Percentiles rank a stretch among this genome's conserved stretches.
These are phyloP conservation scores for Apiospora saccharicola DNA, from an alignment of 2,329 filamentous ascomycete species.

Conservation along the genomic window DNA sequence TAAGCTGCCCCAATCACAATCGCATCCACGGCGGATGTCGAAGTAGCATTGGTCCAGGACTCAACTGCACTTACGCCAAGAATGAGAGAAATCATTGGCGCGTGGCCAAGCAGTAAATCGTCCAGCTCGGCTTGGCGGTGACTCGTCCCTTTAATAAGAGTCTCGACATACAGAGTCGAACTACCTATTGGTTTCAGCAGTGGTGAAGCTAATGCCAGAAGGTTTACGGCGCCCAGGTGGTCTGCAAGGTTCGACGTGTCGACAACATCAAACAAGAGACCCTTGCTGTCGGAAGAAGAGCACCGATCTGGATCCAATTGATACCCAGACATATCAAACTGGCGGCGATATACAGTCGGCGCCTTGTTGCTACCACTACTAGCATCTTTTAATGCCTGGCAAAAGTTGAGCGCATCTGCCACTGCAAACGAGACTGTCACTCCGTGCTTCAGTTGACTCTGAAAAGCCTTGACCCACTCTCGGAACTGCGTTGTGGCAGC, in stretches of 20 bases:
- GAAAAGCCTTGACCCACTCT: constrained; percentile 54
- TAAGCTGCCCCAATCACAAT: constrained; percentile 40
- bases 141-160: constrained; percentile 45
- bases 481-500: constrained; percentile 54
- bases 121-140: constrained; percentile 45
- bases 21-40: constrained; percentile 50
- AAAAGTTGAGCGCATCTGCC: constrained; percentile 59
- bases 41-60: constrained; percentile 58
- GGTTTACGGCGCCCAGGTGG: constrained; percentile 52
- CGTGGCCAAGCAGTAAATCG: constrained; percentile 54
- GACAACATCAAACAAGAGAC: constrained; percentile 60
- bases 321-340: constrained; percentile 48
- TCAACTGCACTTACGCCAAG: constrained; percentile 59
- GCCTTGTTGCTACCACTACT: constrained; percentile 35
- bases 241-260: constrained; percentile 61
- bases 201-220: constrained; percentile 54
- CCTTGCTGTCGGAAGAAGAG: constrained; percentile 41
- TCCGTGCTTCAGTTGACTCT: constrained; percentile 34
- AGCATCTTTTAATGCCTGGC: constrained; percentile 57
- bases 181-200: constrained; percentile 52
- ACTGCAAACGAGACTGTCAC: constrained; percentile 54
- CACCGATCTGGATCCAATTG: constrained; percentile 53
- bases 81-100: constrained; percentile 55
- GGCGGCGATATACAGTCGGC: constrained; percentile 49
- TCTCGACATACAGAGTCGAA: constrained; percentile 59